Base-by-base conservation (phyloP, 140 eudicot genomes). In the Cichorium intybus region DNA sequence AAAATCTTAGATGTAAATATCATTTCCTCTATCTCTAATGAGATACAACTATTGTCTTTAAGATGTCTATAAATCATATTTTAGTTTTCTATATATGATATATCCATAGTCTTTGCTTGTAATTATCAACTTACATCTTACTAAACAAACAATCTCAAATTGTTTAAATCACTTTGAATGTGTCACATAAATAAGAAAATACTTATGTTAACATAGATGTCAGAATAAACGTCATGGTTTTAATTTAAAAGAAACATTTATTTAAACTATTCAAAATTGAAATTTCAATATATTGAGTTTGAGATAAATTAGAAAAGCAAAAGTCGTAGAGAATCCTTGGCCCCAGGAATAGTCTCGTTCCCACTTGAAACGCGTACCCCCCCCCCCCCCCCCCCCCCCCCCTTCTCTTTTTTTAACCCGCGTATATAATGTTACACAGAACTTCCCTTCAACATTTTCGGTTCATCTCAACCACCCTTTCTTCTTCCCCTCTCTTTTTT, bases 281-380 rank as follows among this genome's bases (percentile, higher is more conserved):
- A 35, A 39, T 4, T 3, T 14, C 24, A 56, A 15, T 24, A 10
- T 0, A 56, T 2, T 26, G 12, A 27, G 8, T 56, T 56, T 10
- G 12, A 29, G 54, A 48, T 48, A 59, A 2, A 7, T 7, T 31
- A 58, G 34, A 64, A 64, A 66, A 66, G 72, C 24, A 66, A 66
- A 66, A 66, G 72, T 66, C 62, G 24, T 52, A 10, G 55, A 37
- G 73, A 39, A 68, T 68, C 66, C 74, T 17, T 68, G 31, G 66
- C 66, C 74, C 33, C 22, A 56, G 31, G 66, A 69, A 69, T 45
- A 69, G 74, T 41, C 43, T 52, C 66, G 35, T 68, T 68, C 74
- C 65, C 59, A 69, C 66, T 56, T 39, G 16, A 69, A 43, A 8
- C 66, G 74, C 74, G 66, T 56, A 41, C 50, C 35, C 16, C 45